A percentile compares a stretch with the other conserved stretches of the same genome.
These are phyloP conservation scores for Blastobotrys mokoenaii DNA, from an alignment of 805 yeast species.

Conservation along the genomic window DNA sequence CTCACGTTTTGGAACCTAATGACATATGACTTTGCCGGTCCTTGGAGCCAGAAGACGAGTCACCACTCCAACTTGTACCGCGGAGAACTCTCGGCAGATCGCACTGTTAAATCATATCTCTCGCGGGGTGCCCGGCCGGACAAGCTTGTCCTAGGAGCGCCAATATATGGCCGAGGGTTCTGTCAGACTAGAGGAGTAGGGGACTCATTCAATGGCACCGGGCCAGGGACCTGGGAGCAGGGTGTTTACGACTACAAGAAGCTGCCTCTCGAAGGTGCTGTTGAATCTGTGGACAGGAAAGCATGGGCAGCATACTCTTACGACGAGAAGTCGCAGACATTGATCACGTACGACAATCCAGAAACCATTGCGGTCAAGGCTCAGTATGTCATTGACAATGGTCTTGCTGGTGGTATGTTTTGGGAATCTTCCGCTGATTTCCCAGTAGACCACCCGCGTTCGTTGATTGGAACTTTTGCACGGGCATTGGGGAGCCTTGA, in stretches of 20 bases:
- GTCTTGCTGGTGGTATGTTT: conserved; percentile 82
- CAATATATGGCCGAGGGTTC: conserved; percentile 67
- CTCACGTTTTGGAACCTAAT: conserved; percentile 75
- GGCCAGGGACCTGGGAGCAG: conserved; percentile 35
- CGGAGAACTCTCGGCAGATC: conserved; percentile 39
- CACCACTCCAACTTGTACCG: conserved; percentile 67
- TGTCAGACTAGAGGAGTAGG: conserved; percentile 34
- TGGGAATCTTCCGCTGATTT: conserved; percentile 89
- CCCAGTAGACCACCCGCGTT: conserved; percentile 13
- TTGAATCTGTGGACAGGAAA: conserved; percentile 43
- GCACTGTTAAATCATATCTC: conserved; percentile 40
- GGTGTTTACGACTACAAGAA: conserved; percentile 48
- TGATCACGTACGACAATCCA: conserved; percentile 56
- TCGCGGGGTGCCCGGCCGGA: conserved; percentile 34
- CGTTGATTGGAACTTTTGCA: conserved; percentile 18
- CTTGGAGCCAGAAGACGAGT: conserved; percentile 55
- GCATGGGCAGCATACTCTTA: conserved; percentile 50
- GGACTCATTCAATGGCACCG: conserved; percentile 35
- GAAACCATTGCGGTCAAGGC: conserved; percentile 51
- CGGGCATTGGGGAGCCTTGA: conserved; percentile 8
- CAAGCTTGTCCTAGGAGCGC: conserved; percentile 77
- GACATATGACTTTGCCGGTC: conserved; percentile 85
- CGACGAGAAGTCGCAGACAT: conserved; percentile 27
- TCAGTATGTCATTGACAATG: conserved; percentile 37
- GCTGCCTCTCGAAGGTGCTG: conserved; percentile 40